phyloP scores from a whole-genome alignment of 139 green algal species.

The Zygnema cylindricum region DNA sequence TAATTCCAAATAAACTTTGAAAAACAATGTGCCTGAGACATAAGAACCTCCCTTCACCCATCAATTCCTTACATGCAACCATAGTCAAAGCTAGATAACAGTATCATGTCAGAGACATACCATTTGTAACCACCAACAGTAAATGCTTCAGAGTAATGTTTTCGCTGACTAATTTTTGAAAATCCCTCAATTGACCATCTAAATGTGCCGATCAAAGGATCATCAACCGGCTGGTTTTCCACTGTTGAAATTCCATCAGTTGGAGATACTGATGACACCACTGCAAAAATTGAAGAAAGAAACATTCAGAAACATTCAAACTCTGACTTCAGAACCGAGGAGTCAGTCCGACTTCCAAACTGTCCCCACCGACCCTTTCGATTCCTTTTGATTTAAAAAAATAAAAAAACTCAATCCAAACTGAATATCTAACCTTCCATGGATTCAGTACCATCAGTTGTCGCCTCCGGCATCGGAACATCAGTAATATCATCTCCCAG shows the following conservation, averaged over 20 bases:
- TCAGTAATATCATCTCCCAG: background rate
- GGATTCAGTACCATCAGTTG: background rate
- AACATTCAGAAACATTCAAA: no score
- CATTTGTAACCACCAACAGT: slow-evolving; percentile 57
- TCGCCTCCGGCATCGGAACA: background rate
- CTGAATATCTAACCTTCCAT: background rate
- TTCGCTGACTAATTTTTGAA: slow-evolving; percentile 36
- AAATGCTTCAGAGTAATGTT: slow-evolving; percentile 55
- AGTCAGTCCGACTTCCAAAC: no score
- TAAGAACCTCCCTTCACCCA: no score
- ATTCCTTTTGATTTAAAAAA: no score
- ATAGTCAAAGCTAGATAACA: slow-evolving; percentile 9
- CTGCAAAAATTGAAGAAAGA: no score
- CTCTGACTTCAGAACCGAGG: no score
- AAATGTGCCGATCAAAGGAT: slow-evolving; percentile 51
- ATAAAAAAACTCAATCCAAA: background rate
- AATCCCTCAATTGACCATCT: slow-evolving; percentile 54
- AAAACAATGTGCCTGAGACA: no score
- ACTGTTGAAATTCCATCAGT: slow-evolving; percentile 35
- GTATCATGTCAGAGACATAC: background rate
- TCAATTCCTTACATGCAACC: no score
- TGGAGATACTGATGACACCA: background rate
- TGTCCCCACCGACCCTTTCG: no score
- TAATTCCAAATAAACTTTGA: no score
- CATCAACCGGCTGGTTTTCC: slow-evolving; percentile 44